Evolutionary conservation across 1,139 yeast genomes (phyloP), one percentile per base, ranked within the genome.

Genomic region (Zygotorulaspora mrakii): DNA sequence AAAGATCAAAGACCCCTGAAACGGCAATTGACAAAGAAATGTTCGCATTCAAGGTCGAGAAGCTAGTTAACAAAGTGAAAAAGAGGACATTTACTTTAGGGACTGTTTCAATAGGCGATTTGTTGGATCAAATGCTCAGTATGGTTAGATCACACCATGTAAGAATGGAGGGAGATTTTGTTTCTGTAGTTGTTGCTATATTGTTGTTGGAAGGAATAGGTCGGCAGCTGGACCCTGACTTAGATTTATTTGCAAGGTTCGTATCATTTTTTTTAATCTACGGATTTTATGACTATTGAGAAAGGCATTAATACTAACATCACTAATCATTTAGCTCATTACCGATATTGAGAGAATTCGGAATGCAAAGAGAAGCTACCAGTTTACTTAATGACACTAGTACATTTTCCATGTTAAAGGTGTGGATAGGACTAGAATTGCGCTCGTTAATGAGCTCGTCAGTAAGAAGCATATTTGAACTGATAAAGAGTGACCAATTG

Each of bases 121-220:
- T 94, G 45, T 69, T 91, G 43, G 94, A 88, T 52, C 84, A 80
- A 57, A 91, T 91, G 69, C 71, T 91, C 45, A 70, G 80, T 1
- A 88, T 91, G 96, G 97, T 94, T 12, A 73, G 97, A 43, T 70
- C 71, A 12, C 98, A 91, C 61, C 99, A 94, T 62, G 98, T 91
- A 14, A 74, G 96, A 58, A 85, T 94, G 96, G 99, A 91, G 57
- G 94, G 95, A 5, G 98, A 91, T 61, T 91, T 91, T 57, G 82
- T 91, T 33, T 87, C 95, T 17, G 95, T 94, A 18, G 84, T 91
- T 12, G 88, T 91, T 28, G 95, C 97, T 1, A 88, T 91, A 25
- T 66, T 91, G 38, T 70, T 91, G 44, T 66, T 91, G 43, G 98
- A 91, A 64, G 98, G 98, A 10, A 85, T 91, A 41, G 98, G 98